Conservation (phyloP, 2,329 filamentous ascomycete genomes). For the Stagonosporopsis tanaceti region DNA sequence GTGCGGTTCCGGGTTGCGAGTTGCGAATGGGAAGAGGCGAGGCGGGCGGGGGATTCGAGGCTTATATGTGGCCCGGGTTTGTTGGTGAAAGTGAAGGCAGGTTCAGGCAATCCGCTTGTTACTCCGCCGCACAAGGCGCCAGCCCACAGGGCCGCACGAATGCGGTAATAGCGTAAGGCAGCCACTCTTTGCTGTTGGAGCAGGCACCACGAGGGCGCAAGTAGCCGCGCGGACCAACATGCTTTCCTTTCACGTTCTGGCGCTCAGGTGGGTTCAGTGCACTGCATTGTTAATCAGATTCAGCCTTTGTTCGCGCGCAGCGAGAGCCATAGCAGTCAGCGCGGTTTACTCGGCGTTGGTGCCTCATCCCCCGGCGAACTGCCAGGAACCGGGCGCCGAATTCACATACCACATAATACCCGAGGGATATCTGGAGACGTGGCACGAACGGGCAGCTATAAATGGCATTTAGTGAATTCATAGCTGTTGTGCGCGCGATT, state of each 20-base stretch:
- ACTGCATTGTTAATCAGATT: background rate
- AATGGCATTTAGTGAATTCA: background rate
- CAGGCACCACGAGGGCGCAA: constrained; percentile 8
- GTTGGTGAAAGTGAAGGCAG: constrained; percentile 10
- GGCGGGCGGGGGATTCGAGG: constrained; percentile 6
- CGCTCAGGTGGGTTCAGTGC: background rate
- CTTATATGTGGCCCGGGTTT: constrained; percentile 24
- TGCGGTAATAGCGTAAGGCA: constrained; percentile 19
- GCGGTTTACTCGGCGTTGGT: constrained; percentile 8
- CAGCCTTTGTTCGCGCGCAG: background rate
- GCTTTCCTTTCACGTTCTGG: background rate
- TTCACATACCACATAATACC: background rate
- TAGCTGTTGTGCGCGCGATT: background rate
- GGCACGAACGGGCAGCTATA: background rate
- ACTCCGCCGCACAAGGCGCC: constrained; percentile 14
- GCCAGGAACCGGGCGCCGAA: background rate
- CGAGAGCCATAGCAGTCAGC: background rate
- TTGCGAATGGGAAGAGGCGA: constrained; percentile 12
- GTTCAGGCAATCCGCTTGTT: constrained; percentile 17
- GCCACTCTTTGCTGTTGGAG: constrained; percentile 2
- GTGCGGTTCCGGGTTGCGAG: constrained; percentile 4
- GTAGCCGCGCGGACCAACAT: background rate
- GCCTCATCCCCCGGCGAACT: constrained; percentile 4
- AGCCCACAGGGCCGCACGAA: constrained; percentile 3
- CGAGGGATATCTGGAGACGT: background rate